Conservation (phyloP, 2,329 filamentous ascomycete genomes). For the Exophiala xenobiotica region DNA sequence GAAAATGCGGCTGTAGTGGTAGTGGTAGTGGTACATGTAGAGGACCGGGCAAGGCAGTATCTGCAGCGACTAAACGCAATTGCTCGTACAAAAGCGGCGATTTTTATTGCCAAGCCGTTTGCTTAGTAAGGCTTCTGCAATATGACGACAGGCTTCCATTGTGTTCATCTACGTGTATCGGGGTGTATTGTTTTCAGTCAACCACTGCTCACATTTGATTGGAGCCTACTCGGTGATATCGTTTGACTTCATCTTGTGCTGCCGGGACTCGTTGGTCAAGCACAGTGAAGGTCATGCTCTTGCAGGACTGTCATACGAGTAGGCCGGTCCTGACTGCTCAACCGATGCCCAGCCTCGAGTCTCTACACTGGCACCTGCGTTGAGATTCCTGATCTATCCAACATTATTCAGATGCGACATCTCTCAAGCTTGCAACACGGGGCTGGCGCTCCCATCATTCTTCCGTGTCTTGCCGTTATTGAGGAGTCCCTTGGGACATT, state of each 20-base stretch:
- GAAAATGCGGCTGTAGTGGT: not conserved
- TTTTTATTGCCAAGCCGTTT: not conserved
- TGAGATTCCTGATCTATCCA: too few relatives aligned
- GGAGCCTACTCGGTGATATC: not conserved
- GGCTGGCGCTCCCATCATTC: not conserved
- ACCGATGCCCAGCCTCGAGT: too few relatives aligned
- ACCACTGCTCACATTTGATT: not conserved
- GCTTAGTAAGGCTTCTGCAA: not conserved
- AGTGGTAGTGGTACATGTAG: not conserved
- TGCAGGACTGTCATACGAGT: too few relatives aligned
- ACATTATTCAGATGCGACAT: too few relatives aligned
- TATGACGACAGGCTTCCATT: not conserved
- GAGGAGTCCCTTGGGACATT: not conserved
- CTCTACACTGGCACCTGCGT: too few relatives aligned
- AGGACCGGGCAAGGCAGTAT: not conserved
- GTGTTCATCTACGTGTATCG: too few relatives aligned
- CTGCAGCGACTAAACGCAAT: conserved; percentile 1
- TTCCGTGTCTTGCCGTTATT: not conserved
- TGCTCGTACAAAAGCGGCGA: not conserved
- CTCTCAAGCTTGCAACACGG: too few relatives aligned
- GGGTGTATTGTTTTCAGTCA: not conserved
- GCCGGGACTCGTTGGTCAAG: too few relatives aligned
- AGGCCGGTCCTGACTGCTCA: too few relatives aligned
- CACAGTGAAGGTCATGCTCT: too few relatives aligned
- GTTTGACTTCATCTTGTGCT: too few relatives aligned